Conservation (phyloP, 2,329 filamentous ascomycete species). For the Hypoxylon sp. region DNA sequence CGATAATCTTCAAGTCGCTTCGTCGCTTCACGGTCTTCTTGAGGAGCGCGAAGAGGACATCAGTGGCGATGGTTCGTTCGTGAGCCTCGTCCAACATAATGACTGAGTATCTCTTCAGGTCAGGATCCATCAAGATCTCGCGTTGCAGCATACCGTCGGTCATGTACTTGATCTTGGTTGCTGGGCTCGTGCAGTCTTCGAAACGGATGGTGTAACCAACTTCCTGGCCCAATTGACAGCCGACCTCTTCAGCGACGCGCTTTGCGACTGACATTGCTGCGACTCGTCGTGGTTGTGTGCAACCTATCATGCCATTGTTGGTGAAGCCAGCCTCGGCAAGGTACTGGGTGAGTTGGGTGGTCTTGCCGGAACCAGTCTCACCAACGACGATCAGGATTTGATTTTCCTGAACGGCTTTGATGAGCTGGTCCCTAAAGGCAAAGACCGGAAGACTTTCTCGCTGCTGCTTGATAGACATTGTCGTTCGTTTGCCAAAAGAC, state of each 20-base stretch:
- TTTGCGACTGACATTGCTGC: constrained; percentile 98
- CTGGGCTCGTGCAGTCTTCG: constrained; percentile 89
- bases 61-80: constrained; percentile 95
- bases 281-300: constrained; percentile 96
- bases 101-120: constrained; percentile 89
- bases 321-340: constrained; percentile 93
- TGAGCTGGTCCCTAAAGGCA: constrained; percentile 87
- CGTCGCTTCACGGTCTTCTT: constrained; percentile 93
- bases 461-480: constrained; percentile 94
- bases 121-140: constrained; percentile 93
- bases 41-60: constrained; percentile 92
- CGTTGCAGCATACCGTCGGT: constrained; percentile 98
- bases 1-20: constrained; percentile 92
- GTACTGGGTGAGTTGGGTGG: constrained; percentile 95
- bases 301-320: constrained; percentile 90
- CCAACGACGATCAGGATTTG: constrained; percentile 96
- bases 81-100: constrained; percentile 99
- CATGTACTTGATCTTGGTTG: constrained; percentile 99
- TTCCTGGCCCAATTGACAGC: constrained; percentile 89
- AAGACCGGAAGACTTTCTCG: constrained; percentile 90
- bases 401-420: constrained; percentile 88
- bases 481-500: constrained; percentile 87
- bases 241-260: constrained; percentile 95
- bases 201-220: constrained; percentile 99
- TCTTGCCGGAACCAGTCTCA: constrained; percentile 97